A percentile compares a stretch with the other conserved stretches of the same genome.
Conservation (phyloP, 495 filamentous ascomycete genomes). For the Bathelium albidoporum region DNA sequence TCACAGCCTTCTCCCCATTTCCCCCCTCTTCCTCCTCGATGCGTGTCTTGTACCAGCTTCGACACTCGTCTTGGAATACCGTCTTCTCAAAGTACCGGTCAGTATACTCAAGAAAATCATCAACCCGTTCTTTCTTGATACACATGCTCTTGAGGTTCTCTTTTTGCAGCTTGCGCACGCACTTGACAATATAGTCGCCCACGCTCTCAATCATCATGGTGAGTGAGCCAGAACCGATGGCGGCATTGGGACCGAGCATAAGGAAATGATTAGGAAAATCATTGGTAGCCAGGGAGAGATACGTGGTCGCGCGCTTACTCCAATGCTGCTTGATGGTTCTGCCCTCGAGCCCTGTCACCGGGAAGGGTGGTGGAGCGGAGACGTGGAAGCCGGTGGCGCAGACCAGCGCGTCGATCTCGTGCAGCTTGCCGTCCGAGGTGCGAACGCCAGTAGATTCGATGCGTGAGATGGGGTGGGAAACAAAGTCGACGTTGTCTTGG, state of each 20-base stretch:
- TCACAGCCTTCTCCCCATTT: neutral
- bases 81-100: constrained; percentile 20
- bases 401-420: constrained; percentile 27
- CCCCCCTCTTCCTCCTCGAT: neutral
- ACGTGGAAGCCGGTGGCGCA: constrained; percentile 32
- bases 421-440: constrained; percentile 23
- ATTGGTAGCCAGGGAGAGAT: constrained; percentile 26
- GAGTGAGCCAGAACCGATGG: constrained; percentile 26
- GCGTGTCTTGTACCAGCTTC: constrained; percentile 16
- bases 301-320: constrained; percentile 20
- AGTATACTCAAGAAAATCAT: constrained; percentile 20
- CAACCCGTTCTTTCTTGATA: constrained; percentile 18
- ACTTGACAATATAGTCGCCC: constrained; percentile 22
- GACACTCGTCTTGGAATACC: constrained; percentile 20
- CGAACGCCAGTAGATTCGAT: constrained; percentile 22
- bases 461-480: constrained; percentile 18
- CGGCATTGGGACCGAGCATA: constrained; percentile 28
- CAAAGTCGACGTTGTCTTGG: constrained; percentile 27
- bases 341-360: constrained; percentile 17
- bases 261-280: constrained; percentile 28
- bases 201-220: constrained; percentile 25
- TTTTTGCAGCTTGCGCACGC: constrained; percentile 16
- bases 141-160: constrained; percentile 17
- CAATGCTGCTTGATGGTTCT: constrained; percentile 22
- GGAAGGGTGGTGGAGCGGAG: constrained; percentile 26